Evolutionary conservation across 495 filamentous ascomycete genomes (phyloP), one percentile per base, ranked within the genome.

Genomic region (Penicillium manginii): DNA sequence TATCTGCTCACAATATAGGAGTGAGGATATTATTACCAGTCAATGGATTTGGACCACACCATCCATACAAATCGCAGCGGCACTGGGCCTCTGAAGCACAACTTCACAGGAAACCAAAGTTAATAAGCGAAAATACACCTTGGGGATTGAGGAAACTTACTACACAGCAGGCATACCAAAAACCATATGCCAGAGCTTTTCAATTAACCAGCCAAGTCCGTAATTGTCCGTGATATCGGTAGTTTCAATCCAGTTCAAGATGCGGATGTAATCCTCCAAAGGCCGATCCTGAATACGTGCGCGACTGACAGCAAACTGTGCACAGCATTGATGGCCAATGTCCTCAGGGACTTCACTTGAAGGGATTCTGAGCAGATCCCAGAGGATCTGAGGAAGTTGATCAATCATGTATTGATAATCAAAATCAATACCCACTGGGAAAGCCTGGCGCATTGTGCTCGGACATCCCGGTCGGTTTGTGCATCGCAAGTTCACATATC

Each of bases 281-380:
- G 64, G 59, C 22, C 72, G 62, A 15, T 64, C 51, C 9, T 40
- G 57, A 7, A 75, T 70, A 47, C 57, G 61, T 10, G 67, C 65
- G 15, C 62, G 64, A 1, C 65, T 67, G 39, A 66, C 59, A 5
- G 66, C 70, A 55, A 76, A 76, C 51, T 76, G 73, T 3, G 67
- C 73, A 55, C 73, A 76, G 61, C 73, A 76, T 32, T 66, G 60
- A 21, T 70, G 70, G 11, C 69, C 69, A 15, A 75, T 60, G 21
- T 56, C 33, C 5, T 62, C 58, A 3, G 70, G 72, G 2, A 57
- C 42, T 19, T 61, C 57, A 18, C 39, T 40, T 26, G 48, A 40
- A 18, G 50, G 50, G 12, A 59, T 52, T 21, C 60, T 32, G 4
- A 65, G 37, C 22, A 66, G 45, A 18, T 60, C 35, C 19, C 49